phyloP scores from a whole-genome alignment of 2,329 filamentous ascomycete species.

The Colletotrichum zoysiae region DNA sequence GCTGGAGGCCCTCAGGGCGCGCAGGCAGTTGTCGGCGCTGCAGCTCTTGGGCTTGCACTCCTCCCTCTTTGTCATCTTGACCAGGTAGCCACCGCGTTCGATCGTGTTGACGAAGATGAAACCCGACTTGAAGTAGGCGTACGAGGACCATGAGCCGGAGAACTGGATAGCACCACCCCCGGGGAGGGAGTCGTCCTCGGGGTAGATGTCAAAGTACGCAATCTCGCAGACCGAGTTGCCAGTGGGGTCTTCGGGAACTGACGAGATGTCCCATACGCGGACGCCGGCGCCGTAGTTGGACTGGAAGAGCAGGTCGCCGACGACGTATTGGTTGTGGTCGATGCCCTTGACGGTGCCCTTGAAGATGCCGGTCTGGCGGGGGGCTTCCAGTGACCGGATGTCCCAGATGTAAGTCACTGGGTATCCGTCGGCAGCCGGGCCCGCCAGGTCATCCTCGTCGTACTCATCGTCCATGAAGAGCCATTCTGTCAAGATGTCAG shows the following conservation, averaged over 20 bases:
- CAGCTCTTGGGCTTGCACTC: constrained; percentile 44
- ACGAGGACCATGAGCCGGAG: constrained; percentile 59
- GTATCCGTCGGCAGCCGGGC: constrained; percentile 55
- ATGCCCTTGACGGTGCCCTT: constrained; percentile 53
- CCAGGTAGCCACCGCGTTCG: constrained; percentile 56
- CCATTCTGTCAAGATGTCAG: constrained; percentile 22
- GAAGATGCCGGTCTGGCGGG: constrained; percentile 58
- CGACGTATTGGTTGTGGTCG: constrained; percentile 61
- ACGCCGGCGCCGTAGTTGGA: constrained; percentile 61
- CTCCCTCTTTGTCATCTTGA: constrained; percentile 50
- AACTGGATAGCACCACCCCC: constrained; percentile 53
- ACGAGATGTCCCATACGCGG: constrained; percentile 51
- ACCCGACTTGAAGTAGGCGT: constrained; percentile 57
- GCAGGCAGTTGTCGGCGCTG: constrained; percentile 45
- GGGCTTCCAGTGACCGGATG: constrained; percentile 56
- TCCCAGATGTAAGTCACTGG: constrained; percentile 65
- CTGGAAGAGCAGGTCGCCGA: constrained; percentile 57
- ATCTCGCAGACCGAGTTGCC: constrained; percentile 57
- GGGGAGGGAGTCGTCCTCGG: constrained; percentile 58
- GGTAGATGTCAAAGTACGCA: constrained; percentile 61
- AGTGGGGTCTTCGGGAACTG: constrained; percentile 50
- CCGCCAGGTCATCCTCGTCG: constrained; percentile 58
- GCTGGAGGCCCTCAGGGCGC: constrained; percentile 41
- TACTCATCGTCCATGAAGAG: constrained; percentile 64
- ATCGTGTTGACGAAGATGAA: constrained; percentile 59